Evolutionary conservation across 2,329 filamentous ascomycete species (phyloP).

Genomic region (Aspergillus tubingensis): DNA sequence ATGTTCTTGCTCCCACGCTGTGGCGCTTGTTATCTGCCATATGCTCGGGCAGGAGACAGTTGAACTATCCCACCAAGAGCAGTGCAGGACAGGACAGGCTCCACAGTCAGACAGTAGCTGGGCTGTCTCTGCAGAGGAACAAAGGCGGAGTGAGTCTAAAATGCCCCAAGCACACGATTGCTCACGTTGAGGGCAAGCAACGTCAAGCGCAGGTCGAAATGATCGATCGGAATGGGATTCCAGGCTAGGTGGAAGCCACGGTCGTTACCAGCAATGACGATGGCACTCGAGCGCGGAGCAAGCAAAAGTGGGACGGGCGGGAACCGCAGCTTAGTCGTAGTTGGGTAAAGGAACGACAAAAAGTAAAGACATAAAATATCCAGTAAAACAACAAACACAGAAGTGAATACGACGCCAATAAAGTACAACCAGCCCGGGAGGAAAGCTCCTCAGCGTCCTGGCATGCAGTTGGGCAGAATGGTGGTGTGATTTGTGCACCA

Average conservation of each 20-base stretch:
- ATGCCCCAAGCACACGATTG: background rate
- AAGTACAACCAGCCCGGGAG: constrained; percentile 5
- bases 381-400: constrained; percentile 11
- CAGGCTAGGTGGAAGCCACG: constrained; percentile 8
- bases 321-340: constrained; percentile 17
- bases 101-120: background rate
- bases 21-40: constrained; percentile 64
- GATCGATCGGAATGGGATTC: background rate
- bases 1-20: constrained; percentile 53
- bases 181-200: background rate
- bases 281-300: constrained; percentile 13
- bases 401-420: background rate
- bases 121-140: background rate
- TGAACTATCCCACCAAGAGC: background rate
- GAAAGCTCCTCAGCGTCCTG: constrained; percentile 13
- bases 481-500: constrained; percentile 13
- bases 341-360: constrained; percentile 23
- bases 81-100: background rate
- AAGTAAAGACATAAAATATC: constrained; percentile 5
- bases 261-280: constrained; percentile 10
- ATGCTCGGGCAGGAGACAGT: constrained; percentile 4
- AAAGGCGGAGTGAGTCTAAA: background rate
- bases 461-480: constrained; percentile 10
- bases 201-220: background rate
- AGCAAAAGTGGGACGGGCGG: constrained; percentile 24